These are phyloP conservation scores for Pseudoperonospora humuli DNA, from an alignment of 352 stramenopile genomes.

Conservation along the genomic window DNA sequence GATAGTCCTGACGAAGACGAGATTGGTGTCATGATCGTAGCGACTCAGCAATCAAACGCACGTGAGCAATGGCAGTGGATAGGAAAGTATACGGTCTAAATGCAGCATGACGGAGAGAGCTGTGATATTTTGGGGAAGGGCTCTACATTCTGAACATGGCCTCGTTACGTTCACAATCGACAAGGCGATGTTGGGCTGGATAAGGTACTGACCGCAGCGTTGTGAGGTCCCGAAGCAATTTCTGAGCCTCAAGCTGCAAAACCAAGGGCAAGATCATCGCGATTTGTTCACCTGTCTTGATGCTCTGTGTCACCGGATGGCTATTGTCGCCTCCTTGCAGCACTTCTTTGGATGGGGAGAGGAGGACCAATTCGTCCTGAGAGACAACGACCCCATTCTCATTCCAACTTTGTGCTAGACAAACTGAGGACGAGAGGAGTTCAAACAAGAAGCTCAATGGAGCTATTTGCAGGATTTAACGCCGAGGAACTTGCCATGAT, in stretches of 20 bases:
- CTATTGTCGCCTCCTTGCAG: slow-evolving; percentile 18
- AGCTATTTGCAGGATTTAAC: slow-evolving; percentile 33
- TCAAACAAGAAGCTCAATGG: slow-evolving; percentile 20
- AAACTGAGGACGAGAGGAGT: slow-evolving; percentile 17
- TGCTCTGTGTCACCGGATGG: slow-evolving; percentile 13
- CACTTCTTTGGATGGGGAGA: slow-evolving; percentile 12
- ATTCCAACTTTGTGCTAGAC: slow-evolving; percentile 25
- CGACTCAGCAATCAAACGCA: too few species aligned
- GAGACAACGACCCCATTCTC: not conserved
- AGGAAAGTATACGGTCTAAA: too few species aligned
- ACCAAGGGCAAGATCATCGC: slow-evolving; percentile 10
- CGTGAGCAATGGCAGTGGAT: too few species aligned
- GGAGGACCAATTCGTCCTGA: not conserved
- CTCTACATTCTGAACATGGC: too few species aligned
- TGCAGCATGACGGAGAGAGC: too few species aligned
- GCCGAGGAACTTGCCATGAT: slow-evolving; percentile 34
- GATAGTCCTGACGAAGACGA: too few species aligned
- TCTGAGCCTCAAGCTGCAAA: slow-evolving; percentile 3
- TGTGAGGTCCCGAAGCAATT: slow-evolving; percentile 9
- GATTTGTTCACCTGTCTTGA: slow-evolving; percentile 25
- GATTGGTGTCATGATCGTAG: too few species aligned
- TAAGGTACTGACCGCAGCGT: too few species aligned
- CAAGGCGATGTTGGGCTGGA: too few species aligned
- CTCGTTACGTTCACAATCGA: too few species aligned
- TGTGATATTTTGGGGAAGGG: too few species aligned